Conservation (phyloP, 2,329 filamentous ascomycete species). For the Rhexocercosporidium sp. region DNA sequence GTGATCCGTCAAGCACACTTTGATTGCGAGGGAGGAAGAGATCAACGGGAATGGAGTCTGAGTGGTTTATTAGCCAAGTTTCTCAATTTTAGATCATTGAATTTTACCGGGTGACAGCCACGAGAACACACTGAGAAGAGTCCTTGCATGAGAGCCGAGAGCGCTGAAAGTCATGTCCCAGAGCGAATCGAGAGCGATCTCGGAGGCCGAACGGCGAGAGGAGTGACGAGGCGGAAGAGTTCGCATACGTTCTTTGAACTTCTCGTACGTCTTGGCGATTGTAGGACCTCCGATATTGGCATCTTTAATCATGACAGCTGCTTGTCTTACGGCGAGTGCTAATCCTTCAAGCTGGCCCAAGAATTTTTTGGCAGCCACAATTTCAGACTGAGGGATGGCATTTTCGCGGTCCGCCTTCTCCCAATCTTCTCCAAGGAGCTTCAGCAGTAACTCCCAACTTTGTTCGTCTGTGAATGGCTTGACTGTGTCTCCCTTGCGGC, state of each 20-base stretch:
- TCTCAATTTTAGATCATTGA: background rate
- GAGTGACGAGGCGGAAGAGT: conserved; percentile 22
- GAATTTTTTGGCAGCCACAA: conserved; percentile 23
- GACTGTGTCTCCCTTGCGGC: conserved; percentile 31
- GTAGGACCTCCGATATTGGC: conserved; percentile 18
- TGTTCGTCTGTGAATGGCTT: conserved; percentile 29
- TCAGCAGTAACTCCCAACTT: conserved; percentile 32
- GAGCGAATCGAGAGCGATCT: conserved; percentile 25
- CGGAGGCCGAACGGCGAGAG: conserved; percentile 14
- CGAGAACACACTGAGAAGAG: conserved; percentile 29
- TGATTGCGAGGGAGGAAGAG: conserved; percentile 32
- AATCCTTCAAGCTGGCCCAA: conserved; percentile 26
- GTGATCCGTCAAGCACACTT: conserved; percentile 26
- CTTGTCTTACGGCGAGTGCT: conserved; percentile 29
- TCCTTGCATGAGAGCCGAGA: conserved; percentile 20
- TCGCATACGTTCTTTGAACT: conserved; percentile 23
- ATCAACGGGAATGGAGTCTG: conserved; percentile 31
- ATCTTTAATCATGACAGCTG: conserved; percentile 24
- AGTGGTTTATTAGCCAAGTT: background rate
- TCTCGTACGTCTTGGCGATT: conserved; percentile 21
- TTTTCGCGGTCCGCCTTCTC: conserved; percentile 23
- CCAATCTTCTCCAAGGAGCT: conserved; percentile 32
- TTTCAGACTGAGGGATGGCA: conserved; percentile 21
- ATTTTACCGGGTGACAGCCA: conserved; percentile 27
- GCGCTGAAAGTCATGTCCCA: conserved; percentile 30